Evolutionary conservation across 768 basidiomycete genomes (phyloP), one percentile per base, ranked within the genome.

Genomic region (Tylopilus intermedius): DNA sequence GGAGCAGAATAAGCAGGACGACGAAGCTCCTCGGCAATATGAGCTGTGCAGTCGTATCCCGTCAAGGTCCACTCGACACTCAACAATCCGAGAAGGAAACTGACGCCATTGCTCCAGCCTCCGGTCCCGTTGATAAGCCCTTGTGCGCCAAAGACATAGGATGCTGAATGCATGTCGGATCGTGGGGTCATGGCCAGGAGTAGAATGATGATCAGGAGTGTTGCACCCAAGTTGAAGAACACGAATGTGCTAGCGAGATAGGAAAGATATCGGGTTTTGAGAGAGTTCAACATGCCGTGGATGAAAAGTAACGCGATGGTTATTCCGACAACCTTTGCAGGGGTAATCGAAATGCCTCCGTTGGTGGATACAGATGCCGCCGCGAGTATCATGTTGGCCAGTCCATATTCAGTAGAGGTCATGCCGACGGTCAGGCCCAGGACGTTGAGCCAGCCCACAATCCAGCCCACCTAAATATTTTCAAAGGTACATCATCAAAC

Each of bases 151-250:
- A 86, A 86, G 43, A 83, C 76, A 62, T 82, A 83, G 0, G 65
- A 66, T 6, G 79, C 74, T 8, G 75, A 18, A 54, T 84, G 81
- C 82, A 83, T 83, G 38, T 83, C 74, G 8, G 68, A 67, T 8
- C 76, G 67, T 0, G 69, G 70, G 2, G 78, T 80, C 13, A 65
- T 66, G 24, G 72, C 72, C 9, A 75, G 62, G 15, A 79, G 71
- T 13, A 72, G 63, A 49, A 77, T 72, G 58, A 75, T 70, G 56
- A 78, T 72, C 6, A 76, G 60, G 41, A 75, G 58, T 8, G 74
- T 70, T 29, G 69, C 63, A 9, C 73, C 72, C 38, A 79, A 56
- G 58, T 79, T 79, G 68, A 78, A 58, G 58, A 78, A 78, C 30
- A 79, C 67, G 48, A 72, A 72, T 2, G 56, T 73, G 61, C 49